phyloP scores from a whole-genome alignment of 2,329 filamentous ascomycete species.

The Botrytis aclada region DNA sequence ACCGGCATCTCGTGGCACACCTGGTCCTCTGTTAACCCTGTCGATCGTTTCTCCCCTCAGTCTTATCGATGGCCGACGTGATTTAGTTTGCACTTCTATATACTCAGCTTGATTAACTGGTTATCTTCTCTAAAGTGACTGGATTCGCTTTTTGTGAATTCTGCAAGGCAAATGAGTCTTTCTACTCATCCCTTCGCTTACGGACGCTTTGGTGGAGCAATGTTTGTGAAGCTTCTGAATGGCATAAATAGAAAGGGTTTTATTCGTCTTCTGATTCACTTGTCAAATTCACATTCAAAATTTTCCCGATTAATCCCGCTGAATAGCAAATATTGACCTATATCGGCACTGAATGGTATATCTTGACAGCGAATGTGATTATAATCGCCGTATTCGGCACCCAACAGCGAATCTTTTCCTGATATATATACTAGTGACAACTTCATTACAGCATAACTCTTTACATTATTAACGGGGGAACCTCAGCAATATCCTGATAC shows the following conservation, averaged over 20 bases:
- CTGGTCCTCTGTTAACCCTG: not conserved
- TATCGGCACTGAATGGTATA: not conserved
- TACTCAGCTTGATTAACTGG: not conserved
- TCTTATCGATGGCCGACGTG: not conserved
- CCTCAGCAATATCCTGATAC: not conserved
- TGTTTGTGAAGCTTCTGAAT: not conserved
- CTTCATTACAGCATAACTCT: not conserved
- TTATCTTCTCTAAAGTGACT: not conserved
- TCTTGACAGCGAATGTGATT: not conserved
- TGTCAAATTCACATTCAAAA: not conserved
- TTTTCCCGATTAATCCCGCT: too few species aligned
- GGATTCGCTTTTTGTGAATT: not conserved
- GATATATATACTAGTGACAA: not conserved
- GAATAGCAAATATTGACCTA: not conserved
- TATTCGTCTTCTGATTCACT: not conserved
- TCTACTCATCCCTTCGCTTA: not conserved
- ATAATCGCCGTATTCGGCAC: not conserved
- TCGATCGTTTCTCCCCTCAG: not conserved
- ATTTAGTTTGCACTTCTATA: not conserved
- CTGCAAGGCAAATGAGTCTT: not conserved
- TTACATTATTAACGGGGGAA: not conserved
- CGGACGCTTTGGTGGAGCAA: not conserved
- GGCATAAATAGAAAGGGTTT: not conserved
- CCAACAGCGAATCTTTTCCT: not conserved
- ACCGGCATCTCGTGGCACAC: not conserved